Evolutionary conservation across 1,139 yeast species (phyloP), one percentile per base, ranked within the genome.

Genomic region (Taiozyma sp.): DNA sequence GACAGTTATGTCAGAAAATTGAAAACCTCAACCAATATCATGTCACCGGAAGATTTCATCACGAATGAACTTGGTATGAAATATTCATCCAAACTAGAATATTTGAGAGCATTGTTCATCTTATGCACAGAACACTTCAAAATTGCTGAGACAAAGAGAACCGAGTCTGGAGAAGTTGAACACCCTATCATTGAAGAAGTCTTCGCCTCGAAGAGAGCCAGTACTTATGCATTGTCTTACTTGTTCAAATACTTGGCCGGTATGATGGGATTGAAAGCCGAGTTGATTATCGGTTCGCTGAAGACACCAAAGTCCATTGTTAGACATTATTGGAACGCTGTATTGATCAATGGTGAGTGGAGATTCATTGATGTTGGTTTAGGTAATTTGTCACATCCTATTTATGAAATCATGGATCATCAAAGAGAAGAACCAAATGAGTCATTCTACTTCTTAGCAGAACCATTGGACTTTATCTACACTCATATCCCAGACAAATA

Each of bases 251-350:
- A 82, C 53, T 80, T 93, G 71, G 81, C 93, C 48, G 84, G 80
- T 53, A 78, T 86, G 0, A 73, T 92, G 49, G 82, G 85, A 27
- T 77, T 93, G 44, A 84, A 85, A 12, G 80, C 91, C 55, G 95
- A 87, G 57, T 76, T 91, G 2, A 83, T 93, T 1, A 72, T 83
- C 38, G 99, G 99, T 4, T 88, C 88, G 60, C 76, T 93, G 72
- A 90, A 92, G 64, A 79, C 83, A 36, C 96, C 96, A 6, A 81
- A 82, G 57, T 81, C 81, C 24, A 80, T 81, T 39, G 73, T 84
- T 44, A 90, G 91, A 63, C 99, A 93, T 67, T 83, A 89, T 54
- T 93, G 99, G 99, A 76, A 91, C 51, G 82, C 96, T 1, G 83
- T 91, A 1, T 66, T 85, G 28, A 70, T 91, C 19, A 85, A 88